phyloP scores from a whole-genome alignment of 2,329 filamentous ascomycete species.

The Lachnellula cervina region DNA sequence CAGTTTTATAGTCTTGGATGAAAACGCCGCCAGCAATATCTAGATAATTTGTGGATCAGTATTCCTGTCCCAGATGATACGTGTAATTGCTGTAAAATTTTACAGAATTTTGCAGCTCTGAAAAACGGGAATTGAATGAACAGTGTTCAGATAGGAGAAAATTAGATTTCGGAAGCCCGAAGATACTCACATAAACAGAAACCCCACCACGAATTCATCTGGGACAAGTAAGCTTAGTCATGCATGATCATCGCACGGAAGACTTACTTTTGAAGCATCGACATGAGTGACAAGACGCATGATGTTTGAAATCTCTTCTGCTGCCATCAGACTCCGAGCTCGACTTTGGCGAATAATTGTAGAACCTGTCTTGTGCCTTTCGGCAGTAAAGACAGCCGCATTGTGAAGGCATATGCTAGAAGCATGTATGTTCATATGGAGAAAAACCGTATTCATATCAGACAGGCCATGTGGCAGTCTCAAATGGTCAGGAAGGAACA shows the following conservation, averaged over 20 bases:
- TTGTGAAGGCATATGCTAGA: constrained; percentile 86
- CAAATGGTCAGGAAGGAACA: constrained; percentile 71
- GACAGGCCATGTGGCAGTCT: constrained; percentile 64
- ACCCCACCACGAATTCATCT: constrained; percentile 75
- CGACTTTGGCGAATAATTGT: constrained; percentile 66
- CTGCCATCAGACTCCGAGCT: constrained; percentile 69
- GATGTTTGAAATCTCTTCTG: constrained; percentile 78
- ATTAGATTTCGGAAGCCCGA: too few species aligned
- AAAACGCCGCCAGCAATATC: constrained; percentile 77
- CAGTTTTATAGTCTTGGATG: constrained; percentile 62
- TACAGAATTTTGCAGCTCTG: too few species aligned
- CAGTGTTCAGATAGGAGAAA: too few species aligned
- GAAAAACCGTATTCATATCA: constrained; percentile 71
- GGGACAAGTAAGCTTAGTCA: constrained; percentile 13
- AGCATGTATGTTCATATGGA: constrained; percentile 85
- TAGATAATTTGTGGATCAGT: not conserved
- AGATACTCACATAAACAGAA: constrained; percentile 61
- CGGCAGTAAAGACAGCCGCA: constrained; percentile 77
- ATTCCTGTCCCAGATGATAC: not conserved
- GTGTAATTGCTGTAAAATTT: too few species aligned
- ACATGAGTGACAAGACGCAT: constrained; percentile 73
- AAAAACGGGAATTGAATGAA: too few species aligned
- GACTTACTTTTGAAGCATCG: constrained; percentile 60
- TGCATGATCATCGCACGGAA: not conserved
- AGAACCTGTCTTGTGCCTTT: constrained; percentile 62